A percentile compares a stretch with the other conserved stretches of the same genome.
phyloP scores from a whole-genome alignment of 2,329 filamentous ascomycete species.

The Pseudocercospora fijiensis region DNA sequence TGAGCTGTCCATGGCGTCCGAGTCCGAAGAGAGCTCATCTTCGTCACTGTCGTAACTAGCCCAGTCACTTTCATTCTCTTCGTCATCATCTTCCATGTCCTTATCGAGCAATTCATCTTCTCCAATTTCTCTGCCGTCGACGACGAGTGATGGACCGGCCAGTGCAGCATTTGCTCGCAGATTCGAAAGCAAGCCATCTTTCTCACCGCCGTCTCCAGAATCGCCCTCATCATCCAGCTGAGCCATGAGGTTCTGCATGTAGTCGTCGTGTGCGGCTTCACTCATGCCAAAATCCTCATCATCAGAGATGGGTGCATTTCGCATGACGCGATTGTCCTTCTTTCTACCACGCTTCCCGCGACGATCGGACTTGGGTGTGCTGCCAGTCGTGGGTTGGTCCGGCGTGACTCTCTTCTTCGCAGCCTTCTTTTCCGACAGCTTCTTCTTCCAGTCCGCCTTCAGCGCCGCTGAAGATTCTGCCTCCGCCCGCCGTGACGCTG shows the following conservation, averaged over 20 bases:
- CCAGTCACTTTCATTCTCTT: constrained; percentile 22
- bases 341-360: constrained; percentile 37
- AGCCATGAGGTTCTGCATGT: constrained; percentile 64
- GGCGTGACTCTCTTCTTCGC: constrained; percentile 14
- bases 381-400: constrained; percentile 10
- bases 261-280: constrained; percentile 58
- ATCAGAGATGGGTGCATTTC: constrained; percentile 39
- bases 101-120: constrained; percentile 34
- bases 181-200: constrained; percentile 7
- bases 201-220: constrained; percentile 16
- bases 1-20: constrained; percentile 42
- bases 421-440: constrained; percentile 31
- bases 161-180: constrained; percentile 18
- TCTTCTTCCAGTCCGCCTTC: constrained; percentile 30
- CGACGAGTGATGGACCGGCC: constrained; percentile 32
- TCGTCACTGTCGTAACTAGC: constrained; percentile 24
- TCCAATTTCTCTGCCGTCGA: constrained; percentile 32
- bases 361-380: constrained; percentile 21
- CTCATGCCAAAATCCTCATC: constrained; percentile 48
- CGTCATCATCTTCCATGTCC: constrained; percentile 17
- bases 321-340: constrained; percentile 32
- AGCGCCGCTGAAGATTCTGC: constrained; percentile 27
- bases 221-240: constrained; percentile 31
- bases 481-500: constrained; percentile 20
- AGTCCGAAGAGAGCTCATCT: constrained; percentile 38